Conservation (phyloP, 2,329 filamentous ascomycete genomes). For the Exophiala sp. region DNA sequence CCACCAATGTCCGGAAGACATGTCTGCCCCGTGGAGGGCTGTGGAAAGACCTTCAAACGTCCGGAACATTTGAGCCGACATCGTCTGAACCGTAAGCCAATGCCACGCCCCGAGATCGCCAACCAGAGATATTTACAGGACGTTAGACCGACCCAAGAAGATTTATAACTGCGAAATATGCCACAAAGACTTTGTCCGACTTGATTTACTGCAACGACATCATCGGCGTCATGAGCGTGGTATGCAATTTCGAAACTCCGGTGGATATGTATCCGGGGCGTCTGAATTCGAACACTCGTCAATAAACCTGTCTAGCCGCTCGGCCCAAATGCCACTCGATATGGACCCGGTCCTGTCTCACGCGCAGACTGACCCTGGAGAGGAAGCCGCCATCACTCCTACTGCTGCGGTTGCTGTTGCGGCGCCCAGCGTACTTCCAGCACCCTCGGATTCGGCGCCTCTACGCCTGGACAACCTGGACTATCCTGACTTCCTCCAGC, state of each 20-base stretch:
- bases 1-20: slow-evolving; percentile 9
- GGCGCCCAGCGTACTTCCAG: neutral
- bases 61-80: slow-evolving; percentile 13
- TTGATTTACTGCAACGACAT: slow-evolving; percentile 30
- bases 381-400: no score
- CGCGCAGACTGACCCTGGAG: no score
- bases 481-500: slow-evolving; percentile 5
- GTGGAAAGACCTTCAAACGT: slow-evolving; percentile 14
- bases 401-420: neutral
- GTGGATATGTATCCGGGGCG: slow-evolving; percentile 17
- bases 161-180: slow-evolving; percentile 16
- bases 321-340: neutral
- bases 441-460: neutral
- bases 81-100: slow-evolving; percentile 10
- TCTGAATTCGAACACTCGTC: neutral
- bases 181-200: slow-evolving; percentile 29
- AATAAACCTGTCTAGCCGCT: neutral
- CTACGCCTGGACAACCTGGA: neutral
- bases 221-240: slow-evolving; percentile 30
- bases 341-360: no score
- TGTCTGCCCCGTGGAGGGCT: slow-evolving; percentile 9
- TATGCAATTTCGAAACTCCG: slow-evolving; percentile 31
- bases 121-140: neutral
- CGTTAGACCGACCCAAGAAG: slow-evolving; percentile 9
- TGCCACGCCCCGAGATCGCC: neutral